phyloP scores from a whole-genome alignment of 495 filamentous ascomycete species.

The Talaromyces trachyspermus region DNA sequence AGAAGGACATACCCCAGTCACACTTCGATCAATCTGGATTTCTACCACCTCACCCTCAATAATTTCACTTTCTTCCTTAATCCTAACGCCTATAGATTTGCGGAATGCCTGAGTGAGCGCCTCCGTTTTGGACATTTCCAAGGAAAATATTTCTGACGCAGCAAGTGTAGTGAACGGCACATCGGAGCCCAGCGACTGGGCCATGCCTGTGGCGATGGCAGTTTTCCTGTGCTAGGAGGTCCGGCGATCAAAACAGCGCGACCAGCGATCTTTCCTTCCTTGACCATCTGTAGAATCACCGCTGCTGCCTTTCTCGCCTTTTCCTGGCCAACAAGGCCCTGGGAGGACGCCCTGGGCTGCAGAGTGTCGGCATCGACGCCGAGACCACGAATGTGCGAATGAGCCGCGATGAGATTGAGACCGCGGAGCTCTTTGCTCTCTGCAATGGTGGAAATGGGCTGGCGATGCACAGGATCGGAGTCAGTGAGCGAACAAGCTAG shows the following conservation, averaged over 20 bases:
- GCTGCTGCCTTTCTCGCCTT: constrained; percentile 94
- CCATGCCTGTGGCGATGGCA: constrained; percentile 98
- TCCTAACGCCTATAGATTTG: constrained; percentile 91
- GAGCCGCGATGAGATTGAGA: constrained; percentile 93
- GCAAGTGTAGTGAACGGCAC: constrained; percentile 95
- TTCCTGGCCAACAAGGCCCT: constrained; percentile 95
- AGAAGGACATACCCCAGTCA: constrained; percentile 79
- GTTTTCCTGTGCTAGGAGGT: constrained; percentile 98
- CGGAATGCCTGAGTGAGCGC: constrained; percentile 96
- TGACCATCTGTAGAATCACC: constrained; percentile 95
- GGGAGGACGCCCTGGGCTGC: constrained; percentile 76
- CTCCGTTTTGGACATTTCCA: constrained; percentile 99
- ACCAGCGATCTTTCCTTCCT: constrained; percentile 95
- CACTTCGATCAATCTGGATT: constrained; percentile 96
- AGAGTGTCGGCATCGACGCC: constrained; percentile 89
- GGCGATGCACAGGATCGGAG: not conserved
- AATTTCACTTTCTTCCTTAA: constrained; percentile 97
- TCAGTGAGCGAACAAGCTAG: too few relatives aligned
- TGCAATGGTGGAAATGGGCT: constrained; percentile 88
- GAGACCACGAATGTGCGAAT: constrained; percentile 94
- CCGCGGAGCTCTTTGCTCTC: constrained; percentile 91
- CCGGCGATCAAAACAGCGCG: constrained; percentile 92
- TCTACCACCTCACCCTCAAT: constrained; percentile 99
- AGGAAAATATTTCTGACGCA: constrained; percentile 92
- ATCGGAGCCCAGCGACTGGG: constrained; percentile 86